These are phyloP conservation scores for Raffaelea ambrosiae DNA, from an alignment of 2,329 filamentous ascomycete species.

Conservation along the genomic window DNA sequence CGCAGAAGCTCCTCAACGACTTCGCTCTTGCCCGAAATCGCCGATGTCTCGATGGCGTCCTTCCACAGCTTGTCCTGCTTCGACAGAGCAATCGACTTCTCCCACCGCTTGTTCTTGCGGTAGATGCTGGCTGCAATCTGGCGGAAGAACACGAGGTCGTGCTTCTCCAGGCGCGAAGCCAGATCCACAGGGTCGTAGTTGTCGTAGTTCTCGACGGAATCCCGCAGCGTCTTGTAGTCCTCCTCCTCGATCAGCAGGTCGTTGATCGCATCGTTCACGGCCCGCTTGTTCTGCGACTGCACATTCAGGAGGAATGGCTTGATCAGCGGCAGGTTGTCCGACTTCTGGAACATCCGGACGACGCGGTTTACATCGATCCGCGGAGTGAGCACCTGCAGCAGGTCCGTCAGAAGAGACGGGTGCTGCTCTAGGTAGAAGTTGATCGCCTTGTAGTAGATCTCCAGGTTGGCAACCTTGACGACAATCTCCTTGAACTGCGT, in stretches of 20 bases:
- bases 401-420: constrained; percentile 88
- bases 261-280: constrained; percentile 96
- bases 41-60: constrained; percentile 96
- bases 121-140: constrained; percentile 98
- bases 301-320: constrained; percentile 98
- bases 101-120: constrained; percentile 99
- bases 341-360: constrained; percentile 98
- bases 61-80: constrained; percentile 99
- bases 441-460: constrained; percentile 96
- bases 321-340: constrained; percentile 94
- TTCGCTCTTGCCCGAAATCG: constrained; percentile 80
- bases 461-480: constrained; percentile 94
- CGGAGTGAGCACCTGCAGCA: constrained; percentile 83
- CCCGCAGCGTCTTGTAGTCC: constrained; percentile 95
- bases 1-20: constrained; percentile 92
- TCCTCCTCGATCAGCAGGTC: constrained; percentile 97
- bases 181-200: constrained; percentile 96
- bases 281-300: constrained; percentile 94
- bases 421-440: constrained; percentile 98
- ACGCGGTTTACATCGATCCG: constrained; percentile 97
- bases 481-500: constrained; percentile 99
- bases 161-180: constrained; percentile 87
- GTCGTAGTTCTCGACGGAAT: constrained; percentile 97
- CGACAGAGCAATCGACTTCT: constrained; percentile 93
- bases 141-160: constrained; percentile 97